A percentile compares a stretch with the other conserved stretches of the same genome.
Conservation (phyloP, 768 basidiomycete species). For the Rhodotorula kratochvilovae region DNA sequence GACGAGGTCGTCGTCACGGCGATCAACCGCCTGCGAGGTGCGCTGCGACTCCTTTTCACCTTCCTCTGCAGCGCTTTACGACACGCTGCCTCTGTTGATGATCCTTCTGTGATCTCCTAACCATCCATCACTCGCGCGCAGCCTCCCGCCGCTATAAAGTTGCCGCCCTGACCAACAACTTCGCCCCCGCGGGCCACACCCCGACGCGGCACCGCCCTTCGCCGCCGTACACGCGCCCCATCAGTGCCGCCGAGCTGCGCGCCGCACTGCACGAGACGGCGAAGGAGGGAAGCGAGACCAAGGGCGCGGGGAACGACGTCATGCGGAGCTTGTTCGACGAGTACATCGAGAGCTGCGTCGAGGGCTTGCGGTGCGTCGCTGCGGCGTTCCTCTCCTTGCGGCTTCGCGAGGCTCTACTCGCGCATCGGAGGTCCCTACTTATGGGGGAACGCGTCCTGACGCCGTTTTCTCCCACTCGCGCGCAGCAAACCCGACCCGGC, state of each 20-base stretch:
- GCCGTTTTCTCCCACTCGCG: neutral
- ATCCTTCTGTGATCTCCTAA: neutral
- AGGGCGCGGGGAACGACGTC: constrained; percentile 10
- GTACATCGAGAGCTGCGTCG: constrained; percentile 35
- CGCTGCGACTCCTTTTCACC: neutral
- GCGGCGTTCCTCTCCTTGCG: neutral
- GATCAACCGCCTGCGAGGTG: constrained; percentile 28
- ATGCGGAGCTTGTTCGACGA: constrained; percentile 30
- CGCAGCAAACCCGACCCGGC: constrained; percentile 36
- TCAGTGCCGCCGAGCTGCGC: constrained; percentile 1
- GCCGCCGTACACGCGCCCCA: neutral
- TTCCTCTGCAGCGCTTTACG: neutral
- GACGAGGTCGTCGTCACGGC: constrained; percentile 26
- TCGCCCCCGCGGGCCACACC: neutral
- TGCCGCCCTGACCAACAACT: constrained; percentile 37
- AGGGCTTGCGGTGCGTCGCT: constrained; percentile 17
- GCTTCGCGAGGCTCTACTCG: too few relatives aligned
- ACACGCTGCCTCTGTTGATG: neutral
- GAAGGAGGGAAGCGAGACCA: neutral
- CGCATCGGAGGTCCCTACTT: too few relatives aligned
- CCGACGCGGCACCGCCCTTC: constrained; percentile 1
- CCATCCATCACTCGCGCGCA: neutral
- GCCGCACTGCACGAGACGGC: neutral
- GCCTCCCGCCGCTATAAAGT: constrained; percentile 27
- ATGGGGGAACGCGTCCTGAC: too few relatives aligned